Evolutionary conservation across 2,329 filamentous ascomycete genomes (phyloP).

Genomic region (Fusarium sacchari): DNA sequence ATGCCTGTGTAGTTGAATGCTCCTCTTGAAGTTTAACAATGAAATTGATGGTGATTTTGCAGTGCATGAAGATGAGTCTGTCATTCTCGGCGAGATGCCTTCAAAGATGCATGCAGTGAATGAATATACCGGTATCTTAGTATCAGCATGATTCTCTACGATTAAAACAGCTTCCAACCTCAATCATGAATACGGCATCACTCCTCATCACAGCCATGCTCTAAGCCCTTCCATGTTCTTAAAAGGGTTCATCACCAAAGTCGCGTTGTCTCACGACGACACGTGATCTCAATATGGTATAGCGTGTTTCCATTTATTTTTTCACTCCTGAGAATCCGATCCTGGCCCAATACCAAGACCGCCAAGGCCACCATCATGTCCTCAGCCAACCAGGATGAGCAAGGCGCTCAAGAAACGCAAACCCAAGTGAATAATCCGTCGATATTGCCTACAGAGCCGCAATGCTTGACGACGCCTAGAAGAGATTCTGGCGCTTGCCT

Average conservation of each 20-base stretch:
- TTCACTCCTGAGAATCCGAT: background rate
- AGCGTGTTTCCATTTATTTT: background rate
- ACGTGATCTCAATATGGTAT: background rate
- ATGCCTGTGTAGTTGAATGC: background rate
- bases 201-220: background rate
- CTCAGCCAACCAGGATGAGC: background rate
- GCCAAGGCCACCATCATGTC: background rate
- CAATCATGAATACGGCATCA: fast-evolving
- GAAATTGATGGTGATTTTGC: background rate
- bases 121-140: no score
- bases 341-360: background rate
- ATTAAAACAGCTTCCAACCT: background rate
- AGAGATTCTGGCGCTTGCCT: fast-evolving
- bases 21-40: no score
- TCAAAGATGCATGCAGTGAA: background rate
- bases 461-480: fast-evolving
- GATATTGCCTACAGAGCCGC: background rate
- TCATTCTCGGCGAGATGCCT: background rate
- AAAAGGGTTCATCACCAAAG: no score
- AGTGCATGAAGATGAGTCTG: background rate
- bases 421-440: fast-evolving
- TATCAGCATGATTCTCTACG: background rate
- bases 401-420: background rate
- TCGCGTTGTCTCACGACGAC: background rate
- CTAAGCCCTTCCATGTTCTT: fast-evolving